Percentiles rank a stretch among this genome's conserved stretches.
phyloP scores from a whole-genome alignment of 2,329 filamentous ascomycete genomes.

The Pyrenochaeta sp. region DNA sequence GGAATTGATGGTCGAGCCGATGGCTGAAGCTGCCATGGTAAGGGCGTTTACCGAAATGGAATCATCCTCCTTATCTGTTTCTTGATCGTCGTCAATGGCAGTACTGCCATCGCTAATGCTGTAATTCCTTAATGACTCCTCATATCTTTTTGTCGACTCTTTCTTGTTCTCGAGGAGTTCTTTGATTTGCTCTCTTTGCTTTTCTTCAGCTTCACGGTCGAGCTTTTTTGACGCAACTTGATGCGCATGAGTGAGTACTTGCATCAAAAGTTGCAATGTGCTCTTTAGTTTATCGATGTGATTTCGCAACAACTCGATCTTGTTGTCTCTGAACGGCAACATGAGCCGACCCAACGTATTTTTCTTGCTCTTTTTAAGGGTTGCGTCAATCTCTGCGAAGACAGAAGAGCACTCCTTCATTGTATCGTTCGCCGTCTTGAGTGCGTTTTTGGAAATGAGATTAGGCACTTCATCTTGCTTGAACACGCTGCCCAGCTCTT shows the following conservation, averaged over 20 bases:
- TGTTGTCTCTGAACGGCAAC: slow-evolving; percentile 41
- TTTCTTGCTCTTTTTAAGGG: slow-evolving; percentile 37
- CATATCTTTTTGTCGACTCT: slow-evolving; percentile 31
- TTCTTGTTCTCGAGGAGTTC: slow-evolving; percentile 32
- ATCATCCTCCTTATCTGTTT: neutral
- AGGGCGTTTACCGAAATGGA: neutral
- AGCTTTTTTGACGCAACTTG: slow-evolving; percentile 35
- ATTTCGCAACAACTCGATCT: slow-evolving; percentile 37
- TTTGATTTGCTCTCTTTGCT: slow-evolving; percentile 38
- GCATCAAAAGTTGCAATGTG: slow-evolving; percentile 40
- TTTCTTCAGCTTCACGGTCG: slow-evolving; percentile 32
- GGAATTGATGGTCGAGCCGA: slow-evolving; percentile 28
- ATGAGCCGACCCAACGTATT: slow-evolving; percentile 33
- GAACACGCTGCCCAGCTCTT: slow-evolving; percentile 40
- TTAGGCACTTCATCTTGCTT: slow-evolving; percentile 30
- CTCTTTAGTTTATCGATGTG: slow-evolving; percentile 44
- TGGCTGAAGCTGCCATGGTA: slow-evolving; percentile 13
- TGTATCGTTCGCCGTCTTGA: slow-evolving; percentile 37
- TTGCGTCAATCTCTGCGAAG: slow-evolving; percentile 34
- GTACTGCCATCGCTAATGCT: slow-evolving; percentile 31
- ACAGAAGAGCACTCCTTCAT: slow-evolving; percentile 37
- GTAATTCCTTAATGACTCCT: slow-evolving; percentile 31
- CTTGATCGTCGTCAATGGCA: slow-evolving; percentile 15
- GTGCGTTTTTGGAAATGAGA: slow-evolving; percentile 35
- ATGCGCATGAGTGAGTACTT: slow-evolving; percentile 37